A percentile compares a stretch with the other conserved stretches of the same genome.
These are phyloP conservation scores for Podospora sp. DNA, from an alignment of 495 filamentous ascomycete species.

Conservation along the genomic window DNA sequence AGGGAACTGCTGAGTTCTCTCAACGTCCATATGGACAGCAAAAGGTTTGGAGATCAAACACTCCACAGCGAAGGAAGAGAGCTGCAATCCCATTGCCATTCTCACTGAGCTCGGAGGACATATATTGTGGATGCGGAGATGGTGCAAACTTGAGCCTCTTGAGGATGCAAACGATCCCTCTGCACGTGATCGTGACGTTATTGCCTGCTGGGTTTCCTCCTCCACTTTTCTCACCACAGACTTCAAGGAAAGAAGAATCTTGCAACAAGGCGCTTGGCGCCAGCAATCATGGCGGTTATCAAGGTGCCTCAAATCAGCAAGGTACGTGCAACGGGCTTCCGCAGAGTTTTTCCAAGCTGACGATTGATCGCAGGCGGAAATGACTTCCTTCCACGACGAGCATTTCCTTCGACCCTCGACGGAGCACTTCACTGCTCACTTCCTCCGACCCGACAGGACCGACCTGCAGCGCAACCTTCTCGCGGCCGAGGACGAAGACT, in stretches of 20 bases:
- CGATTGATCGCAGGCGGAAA: not conserved
- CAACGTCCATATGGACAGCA: not conserved
- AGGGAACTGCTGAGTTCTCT: not conserved
- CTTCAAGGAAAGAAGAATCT: not conserved
- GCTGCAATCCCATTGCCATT: not conserved
- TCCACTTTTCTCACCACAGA: constrained; percentile 10
- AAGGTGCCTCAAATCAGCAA: constrained; percentile 50
- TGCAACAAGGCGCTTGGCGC: constrained; percentile 15
- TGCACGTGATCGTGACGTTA: constrained; percentile 28
- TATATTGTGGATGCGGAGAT: not conserved
- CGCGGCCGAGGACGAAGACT: constrained; percentile 14
- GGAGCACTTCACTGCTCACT: constrained; percentile 53
- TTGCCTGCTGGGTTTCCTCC: not conserved
- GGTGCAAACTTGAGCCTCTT: too few species aligned
- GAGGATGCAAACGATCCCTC: too few species aligned
- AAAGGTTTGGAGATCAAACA: not conserved
- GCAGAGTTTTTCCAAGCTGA: not conserved
- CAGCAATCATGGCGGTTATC: constrained; percentile 33
- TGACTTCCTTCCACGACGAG: not conserved
- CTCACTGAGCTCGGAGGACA: not conserved
- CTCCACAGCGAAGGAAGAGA: not conserved
- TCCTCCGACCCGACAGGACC: constrained; percentile 41
- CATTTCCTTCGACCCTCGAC: constrained; percentile 39
- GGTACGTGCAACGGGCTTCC: constrained; percentile 40
- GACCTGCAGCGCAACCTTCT: constrained; percentile 14